Evolutionary conservation across 345 rosid species (phyloP).

Genomic region (Toxicodendron radicans): DNA sequence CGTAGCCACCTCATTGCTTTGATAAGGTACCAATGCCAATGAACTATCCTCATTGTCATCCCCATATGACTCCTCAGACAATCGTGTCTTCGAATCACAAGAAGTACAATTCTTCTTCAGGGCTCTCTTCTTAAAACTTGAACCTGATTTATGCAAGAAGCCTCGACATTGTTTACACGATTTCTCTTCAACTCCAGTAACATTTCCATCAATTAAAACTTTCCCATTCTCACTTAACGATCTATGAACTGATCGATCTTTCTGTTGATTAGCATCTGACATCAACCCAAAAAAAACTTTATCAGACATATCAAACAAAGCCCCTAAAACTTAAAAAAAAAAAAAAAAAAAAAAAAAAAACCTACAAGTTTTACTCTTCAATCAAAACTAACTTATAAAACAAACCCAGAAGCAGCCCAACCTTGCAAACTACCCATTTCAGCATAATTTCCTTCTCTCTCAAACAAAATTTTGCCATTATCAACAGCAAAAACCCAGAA

Average conservation of each 20-base stretch:
- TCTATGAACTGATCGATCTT: conserved; percentile 7
- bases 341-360: background rate
- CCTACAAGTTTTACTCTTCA: background rate
- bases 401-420: background rate
- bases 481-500: conserved; percentile 67
- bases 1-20: conserved; percentile 31
- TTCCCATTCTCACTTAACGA: conserved; percentile 8
- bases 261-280: conserved; percentile 15
- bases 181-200: conserved; percentile 11
- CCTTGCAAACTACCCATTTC: conserved; percentile 26
- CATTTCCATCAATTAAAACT: conserved; percentile 8
- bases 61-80: conserved; percentile 11
- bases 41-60: conserved; percentile 35
- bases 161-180: conserved; percentile 12
- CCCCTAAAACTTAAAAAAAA: background rate
- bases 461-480: conserved; percentile 71
- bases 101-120: conserved; percentile 11
- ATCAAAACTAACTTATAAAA: background rate
- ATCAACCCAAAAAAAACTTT: background rate
- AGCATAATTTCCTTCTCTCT: conserved; percentile 37
- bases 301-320: background rate
- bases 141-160: conserved; percentile 9
- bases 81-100: conserved; percentile 18
- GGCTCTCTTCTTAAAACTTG: conserved; percentile 1
- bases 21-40: conserved; percentile 54